Base-by-base conservation (phyloP, 2,329 filamentous ascomycete species). In the Botryotinia globosa region DNA sequence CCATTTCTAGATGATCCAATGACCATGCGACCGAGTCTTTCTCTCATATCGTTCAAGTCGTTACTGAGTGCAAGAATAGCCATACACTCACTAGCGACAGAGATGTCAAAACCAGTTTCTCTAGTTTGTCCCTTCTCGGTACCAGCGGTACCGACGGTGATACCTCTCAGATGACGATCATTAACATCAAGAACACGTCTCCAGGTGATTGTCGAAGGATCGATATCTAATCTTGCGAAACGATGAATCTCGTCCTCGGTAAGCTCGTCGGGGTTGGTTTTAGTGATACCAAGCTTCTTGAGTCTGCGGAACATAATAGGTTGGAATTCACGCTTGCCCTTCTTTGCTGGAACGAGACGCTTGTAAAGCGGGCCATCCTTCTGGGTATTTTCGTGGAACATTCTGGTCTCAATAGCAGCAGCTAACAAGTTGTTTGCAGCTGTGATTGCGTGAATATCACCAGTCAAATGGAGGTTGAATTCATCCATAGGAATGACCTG, bases 401-500 rank as follows among this genome's bases (percentile, higher is more conserved):
- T 98, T 78, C 96, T 91, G 2, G 96, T 98, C 81, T 99, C 96
- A 75, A 99, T 97, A 51, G 96, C 96, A 71, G 96, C 96, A 62
- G 96, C 95, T 61, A 99, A 88, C 73, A 99, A 87, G 84, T 99
- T 99, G 87, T 98, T 99, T 54, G 96, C 96, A 42, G 95, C 95
- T 70, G 94, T 94, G 80, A 99, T 96, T 76, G 96, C 96, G 82
- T 99, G 96, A 73, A 99, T 98, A 81, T 99, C 96, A 79, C 96
- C 96, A 72, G 96, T 99, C 79, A 99, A 85, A 82, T 99, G 96
- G 80, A 99, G 86, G 84, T 99, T 99, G 86, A 99, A 99, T 83
- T 99, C 96, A 79, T 99, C 96, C 96, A 99, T 99, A 73, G 96
- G 96, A 79, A 99, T 98, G 80, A 99, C 96, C 83, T 99, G 96